Percentiles rank a stretch among this genome's conserved stretches.
Evolutionary conservation across 2,329 filamentous ascomycete species (phyloP).

Genomic region (Coniochaeta ligniaria): DNA sequence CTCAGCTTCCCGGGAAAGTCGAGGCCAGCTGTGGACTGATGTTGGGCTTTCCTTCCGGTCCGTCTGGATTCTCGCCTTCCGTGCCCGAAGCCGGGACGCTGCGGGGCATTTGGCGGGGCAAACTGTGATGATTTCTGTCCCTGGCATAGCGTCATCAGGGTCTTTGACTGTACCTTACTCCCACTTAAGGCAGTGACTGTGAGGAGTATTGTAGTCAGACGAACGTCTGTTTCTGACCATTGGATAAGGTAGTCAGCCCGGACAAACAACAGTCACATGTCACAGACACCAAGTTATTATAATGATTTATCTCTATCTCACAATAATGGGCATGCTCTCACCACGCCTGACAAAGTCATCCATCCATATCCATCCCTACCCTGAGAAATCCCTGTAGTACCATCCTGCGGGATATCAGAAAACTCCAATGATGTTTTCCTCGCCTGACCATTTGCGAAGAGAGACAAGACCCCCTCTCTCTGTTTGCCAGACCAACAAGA

Average conservation of each 20-base stretch:
- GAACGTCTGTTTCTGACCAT: too few species aligned
- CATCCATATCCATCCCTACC: background rate
- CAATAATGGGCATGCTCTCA: background rate
- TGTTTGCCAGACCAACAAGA: background rate
- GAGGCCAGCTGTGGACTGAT: background rate
- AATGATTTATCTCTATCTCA: background rate
- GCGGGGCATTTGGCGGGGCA: background rate
- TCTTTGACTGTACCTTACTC: too few species aligned
- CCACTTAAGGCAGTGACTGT: too few species aligned
- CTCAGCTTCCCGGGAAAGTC: too few species aligned
- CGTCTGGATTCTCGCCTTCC: background rate
- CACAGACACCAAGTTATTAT: background rate
- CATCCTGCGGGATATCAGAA: constrained; percentile 3
- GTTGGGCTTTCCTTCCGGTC: background rate
- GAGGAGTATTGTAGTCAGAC: too few species aligned
- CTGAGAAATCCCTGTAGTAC: background rate
- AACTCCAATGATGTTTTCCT: background rate
- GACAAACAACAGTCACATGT: too few species aligned
- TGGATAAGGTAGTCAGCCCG: too few species aligned
- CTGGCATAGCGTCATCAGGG: constrained; percentile 1
- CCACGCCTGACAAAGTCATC: background rate
- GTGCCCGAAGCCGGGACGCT: background rate
- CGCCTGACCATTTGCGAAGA: background rate
- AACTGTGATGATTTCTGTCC: background rate
- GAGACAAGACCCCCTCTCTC: background rate